Evolutionary conservation across 495 filamentous ascomycete genomes (phyloP), one percentile per base, ranked within the genome.

Genomic region (Venustampulla echinocandica): DNA sequence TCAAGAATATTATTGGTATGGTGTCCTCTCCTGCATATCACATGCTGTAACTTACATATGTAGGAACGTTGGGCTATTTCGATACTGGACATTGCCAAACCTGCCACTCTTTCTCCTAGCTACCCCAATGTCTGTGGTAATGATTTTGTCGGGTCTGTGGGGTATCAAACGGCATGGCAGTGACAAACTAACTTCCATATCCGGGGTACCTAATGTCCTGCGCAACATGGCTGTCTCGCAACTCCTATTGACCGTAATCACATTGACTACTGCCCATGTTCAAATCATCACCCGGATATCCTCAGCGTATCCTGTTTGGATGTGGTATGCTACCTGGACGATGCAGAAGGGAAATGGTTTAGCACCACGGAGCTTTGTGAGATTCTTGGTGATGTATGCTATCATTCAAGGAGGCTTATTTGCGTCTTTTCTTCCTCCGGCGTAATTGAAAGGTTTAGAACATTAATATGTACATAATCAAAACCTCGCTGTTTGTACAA

Each of bases 361-460:
- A 42, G 4, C 54, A 61, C 22, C 23, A 28, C 25, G 54, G 42
- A 65, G 32, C 46, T 58, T 73, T 23, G 69, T 83, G 19, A 72
- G 70, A 50, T 82, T 74, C 55, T 87, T 92, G 77, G 69, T 89
- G 23, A 70, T 84, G 57, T 95, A 97, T 65, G 86, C 77, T 2
- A 53, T 84, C 30, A 73, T 95, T 32, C 90, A 97, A 57, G 85
- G 74, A 4, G 82, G 73, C 35, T 67, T 97, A 34, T 96, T 85
- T 69, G 77, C 86, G n/a, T 84, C 80, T n/a, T 97, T 97, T 59
- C 74, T 97, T 27, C 90, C 90, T 11, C 90, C 90, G n/a, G 90
- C 90, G 30, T 87, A 62, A 25, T 9, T 40, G 34, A 6, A n/a
- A n/a, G n/a, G n/a, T n/a, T n/a, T n/a, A n/a, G n/a, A n/a, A n/a